Conservation (phyloP, 331 rosid genomes). For the Acacia pycnantha region DNA sequence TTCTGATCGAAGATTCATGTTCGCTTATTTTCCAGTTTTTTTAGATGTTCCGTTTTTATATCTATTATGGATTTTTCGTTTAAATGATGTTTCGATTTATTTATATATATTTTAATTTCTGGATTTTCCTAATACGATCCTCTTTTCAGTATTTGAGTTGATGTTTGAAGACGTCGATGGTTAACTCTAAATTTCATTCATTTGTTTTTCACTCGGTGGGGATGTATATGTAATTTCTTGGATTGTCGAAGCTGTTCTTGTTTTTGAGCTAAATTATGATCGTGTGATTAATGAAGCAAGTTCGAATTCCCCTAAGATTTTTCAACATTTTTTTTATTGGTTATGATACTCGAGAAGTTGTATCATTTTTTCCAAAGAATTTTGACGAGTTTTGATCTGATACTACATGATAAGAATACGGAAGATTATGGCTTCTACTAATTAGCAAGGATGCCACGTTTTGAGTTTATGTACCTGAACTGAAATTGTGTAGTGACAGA, state of each 20-base stretch:
- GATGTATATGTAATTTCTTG: background rate
- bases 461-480: background rate
- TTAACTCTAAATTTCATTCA: background rate
- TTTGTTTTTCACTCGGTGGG: background rate
- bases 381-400: background rate
- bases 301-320: background rate
- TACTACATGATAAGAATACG: background rate
- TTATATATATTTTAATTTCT: background rate
- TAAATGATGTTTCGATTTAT: conserved; percentile 17
- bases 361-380: background rate
- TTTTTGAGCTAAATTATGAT: background rate
- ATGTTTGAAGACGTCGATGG: background rate
- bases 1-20: conserved; percentile 41
- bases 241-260: background rate
- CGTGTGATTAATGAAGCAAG: background rate
- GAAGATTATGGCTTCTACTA: background rate
- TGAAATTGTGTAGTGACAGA: background rate
- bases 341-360: background rate
- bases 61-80: background rate
- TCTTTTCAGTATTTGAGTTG: conserved; percentile 14
- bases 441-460: background rate
- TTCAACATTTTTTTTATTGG: background rate
- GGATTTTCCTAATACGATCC: conserved; percentile 25
- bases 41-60: background rate
- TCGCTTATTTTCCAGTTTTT: background rate